Evolutionary conservation across 140 eudicot genomes (phyloP), one percentile per base, ranked within the genome.

Genomic region (Flaveria floridana): DNA sequence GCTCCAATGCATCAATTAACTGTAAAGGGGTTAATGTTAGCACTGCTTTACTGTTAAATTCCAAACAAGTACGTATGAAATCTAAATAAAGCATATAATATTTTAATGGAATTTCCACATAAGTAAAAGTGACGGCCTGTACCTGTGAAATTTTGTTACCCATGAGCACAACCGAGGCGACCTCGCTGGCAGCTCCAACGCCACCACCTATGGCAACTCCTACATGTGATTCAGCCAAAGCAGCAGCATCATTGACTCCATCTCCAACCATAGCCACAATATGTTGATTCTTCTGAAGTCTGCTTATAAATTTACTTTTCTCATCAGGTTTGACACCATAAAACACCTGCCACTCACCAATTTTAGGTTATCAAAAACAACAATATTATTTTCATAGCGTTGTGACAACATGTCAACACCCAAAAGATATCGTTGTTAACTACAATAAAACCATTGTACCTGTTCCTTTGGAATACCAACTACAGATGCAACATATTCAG

Each of bases 171-270:
- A 94, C 81, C 1, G 97, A 90, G 57, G 99, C 91, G 70, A 94
- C 99, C 81, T 94, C 97, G 63, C 97, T 90, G 19, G 99, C 99
- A 78, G 97, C 99, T 67, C 96, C 97, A 75, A 86, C 99, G 2
- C 97, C 96, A 15, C 95, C 99, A 72, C 97, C 96, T 77, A 94
- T 88, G 41, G 99, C 99, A 71, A 94, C 80, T 67, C 99, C 99
- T 10, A 94, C 96, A 67, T 94, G 96, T 55, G 99, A 83, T 65
- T 84, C 83, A 47, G 99, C 99, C 77, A 94, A 47, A 39, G 97
- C 99, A 28, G 99, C 99, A 77, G 99, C 91, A 78, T 94, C 99
- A 81, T 94, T 94, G 68, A 94, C 89, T 78, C 99, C 99, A 65
- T 94, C 99, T 53, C 99, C 97, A 48, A 94, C 97, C 99, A 94